Conservation (phyloP, 1,139 yeast species). For the Tardiomyces depauwii region DNA sequence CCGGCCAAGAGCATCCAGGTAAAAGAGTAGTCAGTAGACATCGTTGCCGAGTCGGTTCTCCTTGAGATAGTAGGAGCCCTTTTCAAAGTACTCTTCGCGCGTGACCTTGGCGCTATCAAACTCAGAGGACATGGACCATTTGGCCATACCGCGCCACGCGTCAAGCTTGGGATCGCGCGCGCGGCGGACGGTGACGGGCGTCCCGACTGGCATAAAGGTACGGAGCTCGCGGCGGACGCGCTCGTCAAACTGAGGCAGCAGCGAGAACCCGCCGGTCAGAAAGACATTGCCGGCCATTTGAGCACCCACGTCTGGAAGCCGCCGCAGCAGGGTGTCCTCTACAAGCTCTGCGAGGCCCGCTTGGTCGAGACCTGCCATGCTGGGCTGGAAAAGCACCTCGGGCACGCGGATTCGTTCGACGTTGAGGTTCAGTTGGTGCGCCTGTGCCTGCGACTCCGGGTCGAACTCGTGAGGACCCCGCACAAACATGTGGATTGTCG, state of each 20-base stretch:
- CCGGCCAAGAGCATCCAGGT: too few species aligned
- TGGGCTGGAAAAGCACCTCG: conserved; percentile 88
- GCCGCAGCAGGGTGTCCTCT: conserved; percentile 51
- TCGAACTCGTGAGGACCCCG: conserved; percentile 80
- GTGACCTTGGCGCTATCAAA: conserved; percentile 45
- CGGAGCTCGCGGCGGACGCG: conserved; percentile 60
- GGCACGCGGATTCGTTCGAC: conserved; percentile 88
- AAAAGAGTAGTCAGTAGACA: not conserved
- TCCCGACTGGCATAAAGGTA: conserved; percentile 57
- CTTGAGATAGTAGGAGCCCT: conserved; percentile 80
- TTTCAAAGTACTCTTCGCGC: conserved; percentile 68
- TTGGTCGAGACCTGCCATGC: conserved; percentile 90
- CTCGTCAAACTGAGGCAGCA: conserved; percentile 51
- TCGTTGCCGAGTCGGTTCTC: conserved; percentile 74
- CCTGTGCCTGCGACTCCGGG: conserved; percentile 52
- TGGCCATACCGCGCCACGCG: conserved; percentile 92
- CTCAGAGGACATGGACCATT: conserved; percentile 48
- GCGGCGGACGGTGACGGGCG: conserved; percentile 47
- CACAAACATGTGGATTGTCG: conserved; percentile 67
- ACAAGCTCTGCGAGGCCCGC: conserved; percentile 79
- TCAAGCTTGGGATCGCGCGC: conserved; percentile 66
- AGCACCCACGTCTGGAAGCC: conserved; percentile 33
- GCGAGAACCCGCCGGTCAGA: conserved; percentile 77
- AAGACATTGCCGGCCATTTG: conserved; percentile 52
- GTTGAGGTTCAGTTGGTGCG: conserved; percentile 83